Evolutionary conservation across 768 basidiomycete genomes (phyloP).

Genomic region (Suillus brevipes): DNA sequence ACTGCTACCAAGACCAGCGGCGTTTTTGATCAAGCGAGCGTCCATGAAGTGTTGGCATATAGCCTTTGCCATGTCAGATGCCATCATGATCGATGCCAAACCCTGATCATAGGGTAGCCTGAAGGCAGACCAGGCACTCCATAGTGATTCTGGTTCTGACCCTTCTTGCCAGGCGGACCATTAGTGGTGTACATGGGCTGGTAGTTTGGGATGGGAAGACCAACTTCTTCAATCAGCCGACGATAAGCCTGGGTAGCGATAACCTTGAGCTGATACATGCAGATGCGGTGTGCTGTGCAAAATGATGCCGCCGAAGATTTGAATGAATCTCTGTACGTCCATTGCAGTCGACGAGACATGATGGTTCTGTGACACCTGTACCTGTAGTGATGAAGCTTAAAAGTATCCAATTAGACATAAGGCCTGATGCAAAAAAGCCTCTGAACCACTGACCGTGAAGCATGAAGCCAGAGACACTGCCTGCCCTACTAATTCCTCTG

Average conservation of each 20-base stretch:
- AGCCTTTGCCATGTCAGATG: constrained; percentile 94
- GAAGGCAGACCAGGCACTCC: constrained; percentile 76
- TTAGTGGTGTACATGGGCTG: constrained; percentile 73
- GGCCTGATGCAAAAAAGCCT: neutral
- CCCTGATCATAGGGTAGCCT: constrained; percentile 82
- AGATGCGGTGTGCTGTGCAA: no score
- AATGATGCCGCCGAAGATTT: no score
- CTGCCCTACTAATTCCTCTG: no score
- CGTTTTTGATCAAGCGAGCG: constrained; percentile 95
- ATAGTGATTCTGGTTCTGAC: constrained; percentile 51
- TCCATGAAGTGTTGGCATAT: constrained; percentile 99
- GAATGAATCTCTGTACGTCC: no score
- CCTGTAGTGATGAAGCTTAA: neutral
- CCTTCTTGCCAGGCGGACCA: constrained; percentile 61
- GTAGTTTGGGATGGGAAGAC: constrained; percentile 85
- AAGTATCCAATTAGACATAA: neutral
- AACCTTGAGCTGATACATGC: constrained; percentile 90
- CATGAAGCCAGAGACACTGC: neutral
- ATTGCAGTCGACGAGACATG: no score
- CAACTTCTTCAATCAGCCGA: constrained; percentile 91
- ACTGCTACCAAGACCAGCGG: constrained; percentile 82
- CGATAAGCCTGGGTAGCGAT: constrained; percentile 94
- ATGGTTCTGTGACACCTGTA: no score
- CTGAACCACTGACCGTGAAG: neutral
- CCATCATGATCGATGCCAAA: constrained; percentile 91